Conservation (phyloP, 2,329 filamentous ascomycete species). For the Pseudogymnoascus sp. region DNA sequence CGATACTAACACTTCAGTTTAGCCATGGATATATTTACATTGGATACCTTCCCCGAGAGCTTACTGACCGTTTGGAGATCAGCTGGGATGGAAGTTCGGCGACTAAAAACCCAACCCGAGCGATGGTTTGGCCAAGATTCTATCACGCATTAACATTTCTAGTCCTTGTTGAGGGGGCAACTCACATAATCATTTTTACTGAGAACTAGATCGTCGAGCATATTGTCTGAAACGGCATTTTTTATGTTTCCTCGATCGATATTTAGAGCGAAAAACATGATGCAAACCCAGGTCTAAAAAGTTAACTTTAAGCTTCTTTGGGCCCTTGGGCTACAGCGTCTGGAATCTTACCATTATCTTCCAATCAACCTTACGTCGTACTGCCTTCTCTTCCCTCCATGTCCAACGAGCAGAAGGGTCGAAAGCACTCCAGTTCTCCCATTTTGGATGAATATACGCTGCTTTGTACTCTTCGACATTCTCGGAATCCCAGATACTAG, state of each 20-base stretch:
- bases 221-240: constrained; percentile 52
- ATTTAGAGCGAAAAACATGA: constrained; percentile 55
- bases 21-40: not conserved
- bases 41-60: not conserved
- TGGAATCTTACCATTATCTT: constrained; percentile 24
- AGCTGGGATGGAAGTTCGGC: constrained; percentile 56
- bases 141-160: constrained; percentile 16
- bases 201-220: constrained; percentile 43
- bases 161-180: constrained; percentile 22
- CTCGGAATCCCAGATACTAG: not conserved
- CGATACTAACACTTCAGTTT: constrained; percentile 24
- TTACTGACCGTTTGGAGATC: constrained; percentile 40
- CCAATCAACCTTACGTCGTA: constrained; percentile 21
- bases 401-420: constrained; percentile 22
- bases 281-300: constrained; percentile 31
- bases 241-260: constrained; percentile 51
- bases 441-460: constrained; percentile 12
- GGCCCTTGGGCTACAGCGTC: not conserved
- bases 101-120: constrained; percentile 43
- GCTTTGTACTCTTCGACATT: constrained; percentile 17
- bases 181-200: constrained; percentile 42
- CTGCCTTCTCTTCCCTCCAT: constrained; percentile 20
- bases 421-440: constrained; percentile 21
- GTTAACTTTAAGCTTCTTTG: not conserved
- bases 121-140: constrained; percentile 48